phyloP scores from a whole-genome alignment of 352 stramenopile species.

The Phytophthora syringae region DNA sequence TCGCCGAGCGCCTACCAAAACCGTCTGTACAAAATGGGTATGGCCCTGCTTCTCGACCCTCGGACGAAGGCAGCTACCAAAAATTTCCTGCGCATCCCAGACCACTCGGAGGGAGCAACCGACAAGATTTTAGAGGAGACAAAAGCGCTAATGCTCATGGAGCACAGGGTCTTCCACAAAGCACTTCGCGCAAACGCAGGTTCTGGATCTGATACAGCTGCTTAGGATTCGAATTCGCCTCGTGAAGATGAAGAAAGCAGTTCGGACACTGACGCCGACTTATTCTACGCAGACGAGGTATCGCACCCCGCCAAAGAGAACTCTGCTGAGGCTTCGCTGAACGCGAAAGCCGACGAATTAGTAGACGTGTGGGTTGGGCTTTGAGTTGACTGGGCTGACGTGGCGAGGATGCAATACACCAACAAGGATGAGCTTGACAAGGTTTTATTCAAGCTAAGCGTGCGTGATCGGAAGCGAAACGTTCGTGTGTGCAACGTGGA shows the following conservation, averaged over 20 bases:
- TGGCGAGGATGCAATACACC: conserved; percentile 3
- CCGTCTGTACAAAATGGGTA: neutral
- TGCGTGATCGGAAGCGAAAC: neutral
- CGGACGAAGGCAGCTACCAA: neutral
- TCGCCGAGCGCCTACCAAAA: neutral
- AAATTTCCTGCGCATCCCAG: neutral
- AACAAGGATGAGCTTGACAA: neutral
- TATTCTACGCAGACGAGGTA: conserved; percentile 1
- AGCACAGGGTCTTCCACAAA: neutral
- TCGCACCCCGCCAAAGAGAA: neutral
- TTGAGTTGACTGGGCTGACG: conserved; percentile 4
- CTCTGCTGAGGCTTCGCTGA: neutral
- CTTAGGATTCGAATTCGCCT: neutral
- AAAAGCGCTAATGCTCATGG: neutral
- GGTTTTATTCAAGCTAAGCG: conserved; percentile 5
- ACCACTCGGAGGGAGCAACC: neutral
- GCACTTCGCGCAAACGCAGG: neutral
- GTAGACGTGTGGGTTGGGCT: neutral
- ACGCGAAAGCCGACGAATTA: neutral
- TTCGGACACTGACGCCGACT: neutral
- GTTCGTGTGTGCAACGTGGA: conserved; percentile 9
- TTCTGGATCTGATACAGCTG: neutral
- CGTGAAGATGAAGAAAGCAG: neutral
- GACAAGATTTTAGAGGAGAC: neutral
- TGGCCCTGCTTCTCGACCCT: neutral